A percentile compares a stretch with the other conserved stretches of the same genome.
phyloP scores from a whole-genome alignment of 2,329 filamentous ascomycete genomes.

The Akanthomyces muscarius region DNA sequence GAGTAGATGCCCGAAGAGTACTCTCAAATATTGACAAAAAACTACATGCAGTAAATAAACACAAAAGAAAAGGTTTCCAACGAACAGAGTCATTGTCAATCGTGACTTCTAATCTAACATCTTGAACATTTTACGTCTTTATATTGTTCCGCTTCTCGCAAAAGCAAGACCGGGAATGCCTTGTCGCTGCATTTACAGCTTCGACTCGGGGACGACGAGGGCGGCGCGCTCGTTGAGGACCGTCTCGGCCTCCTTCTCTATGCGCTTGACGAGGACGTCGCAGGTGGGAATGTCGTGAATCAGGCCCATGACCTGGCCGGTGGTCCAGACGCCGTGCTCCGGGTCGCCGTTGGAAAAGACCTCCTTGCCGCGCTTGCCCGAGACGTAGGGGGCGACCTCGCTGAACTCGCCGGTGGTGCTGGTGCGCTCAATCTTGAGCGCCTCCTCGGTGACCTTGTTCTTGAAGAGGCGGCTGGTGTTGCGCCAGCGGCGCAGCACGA shows the following conservation, averaged over 20 bases:
- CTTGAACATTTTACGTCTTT: background rate
- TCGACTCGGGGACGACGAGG: constrained; percentile 54
- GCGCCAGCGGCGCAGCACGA: constrained; percentile 85
- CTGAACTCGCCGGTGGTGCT: constrained; percentile 82
- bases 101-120: constrained; percentile 1
- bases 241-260: constrained; percentile 71
- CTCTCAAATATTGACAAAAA: background rate
- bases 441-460: constrained; percentile 82
- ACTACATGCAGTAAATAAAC: background rate
- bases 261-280: constrained; percentile 62
- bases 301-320: constrained; percentile 88
- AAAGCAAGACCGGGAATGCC: background rate
- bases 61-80: background rate
- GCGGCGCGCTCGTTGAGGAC: constrained; percentile 57
- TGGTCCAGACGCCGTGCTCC: constrained; percentile 93
- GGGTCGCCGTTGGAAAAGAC: constrained; percentile 91
- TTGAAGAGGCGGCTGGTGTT: constrained; percentile 87
- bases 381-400: constrained; percentile 82
- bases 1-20: too few species aligned
- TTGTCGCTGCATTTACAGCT: constrained; percentile 43
- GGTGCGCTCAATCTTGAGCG: constrained; percentile 77
- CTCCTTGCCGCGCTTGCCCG: constrained; percentile 83
- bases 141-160: background rate
- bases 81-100: background rate
- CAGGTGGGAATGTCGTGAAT: constrained; percentile 83